Evolutionary conservation across 2,329 filamentous ascomycete species (phyloP).

Genomic region (Aspergillus eucalypticola): DNA sequence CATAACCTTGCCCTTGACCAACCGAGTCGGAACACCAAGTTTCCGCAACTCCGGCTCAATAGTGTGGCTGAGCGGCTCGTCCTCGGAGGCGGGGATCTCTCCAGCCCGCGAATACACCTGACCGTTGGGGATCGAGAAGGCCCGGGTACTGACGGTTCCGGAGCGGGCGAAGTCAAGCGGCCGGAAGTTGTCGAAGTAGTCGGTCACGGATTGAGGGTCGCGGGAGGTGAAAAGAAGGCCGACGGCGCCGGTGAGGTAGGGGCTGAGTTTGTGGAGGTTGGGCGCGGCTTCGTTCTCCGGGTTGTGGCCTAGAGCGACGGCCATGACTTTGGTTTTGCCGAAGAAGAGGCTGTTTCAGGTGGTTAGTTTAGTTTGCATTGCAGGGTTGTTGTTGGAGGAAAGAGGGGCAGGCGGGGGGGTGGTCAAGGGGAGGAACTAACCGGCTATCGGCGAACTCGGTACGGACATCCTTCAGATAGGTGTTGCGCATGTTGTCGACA

Average conservation of each 20-base stretch:
- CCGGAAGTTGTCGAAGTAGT: constrained; percentile 71
- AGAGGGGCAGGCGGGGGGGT: not conserved
- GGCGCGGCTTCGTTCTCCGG: constrained; percentile 78
- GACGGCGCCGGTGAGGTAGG: constrained; percentile 75
- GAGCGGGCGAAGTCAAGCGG: constrained; percentile 90
- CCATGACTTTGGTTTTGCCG: constrained; percentile 99
- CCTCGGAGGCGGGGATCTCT: constrained; percentile 75
- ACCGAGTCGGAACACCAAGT: constrained; percentile 82
- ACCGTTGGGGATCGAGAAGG: constrained; percentile 80
- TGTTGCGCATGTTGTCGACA: constrained; percentile 98
- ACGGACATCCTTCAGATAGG: constrained; percentile 87
- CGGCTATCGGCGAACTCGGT: constrained; percentile 80
- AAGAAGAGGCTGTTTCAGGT: constrained; percentile 76
- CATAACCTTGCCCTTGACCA: constrained; percentile 85
- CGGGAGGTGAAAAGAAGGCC: constrained; percentile 90
- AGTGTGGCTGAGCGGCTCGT: constrained; percentile 82
- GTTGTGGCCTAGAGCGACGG: constrained; percentile 81
- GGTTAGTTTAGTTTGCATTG: not conserved
- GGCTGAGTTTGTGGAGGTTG: constrained; percentile 69
- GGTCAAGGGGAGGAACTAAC: constrained; percentile 52
- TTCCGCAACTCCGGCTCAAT: constrained; percentile 88
- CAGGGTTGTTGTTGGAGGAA: constrained; percentile 5
- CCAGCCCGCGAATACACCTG: constrained; percentile 76
- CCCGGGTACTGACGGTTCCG: constrained; percentile 71
- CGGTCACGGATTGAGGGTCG: constrained; percentile 63